Evolutionary conservation across 2,329 filamentous ascomycete species (phyloP), one percentile per base, ranked within the genome.

Genomic region (Microsporum canis): DNA sequence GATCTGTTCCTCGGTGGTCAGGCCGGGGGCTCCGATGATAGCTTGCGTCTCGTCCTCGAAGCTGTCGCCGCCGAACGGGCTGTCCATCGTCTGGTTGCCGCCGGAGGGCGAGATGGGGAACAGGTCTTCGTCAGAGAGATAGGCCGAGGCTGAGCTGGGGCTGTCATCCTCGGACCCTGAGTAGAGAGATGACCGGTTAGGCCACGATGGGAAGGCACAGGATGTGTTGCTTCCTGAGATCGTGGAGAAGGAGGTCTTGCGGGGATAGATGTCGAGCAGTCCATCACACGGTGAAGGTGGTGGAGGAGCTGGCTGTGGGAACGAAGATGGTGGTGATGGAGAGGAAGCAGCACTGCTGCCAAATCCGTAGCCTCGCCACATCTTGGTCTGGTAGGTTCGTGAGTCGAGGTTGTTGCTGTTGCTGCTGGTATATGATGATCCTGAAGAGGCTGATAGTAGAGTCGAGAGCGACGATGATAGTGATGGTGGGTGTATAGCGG

Each of bases 161-260:
- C 49, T 29, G 5, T 65, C 70, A 1, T 68, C 69, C 12, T 70
- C 68, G 2, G 71, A 69, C 51, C 71, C 68, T 59, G 66, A 66
- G 63, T 71, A 68, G 23, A 77, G 70, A 6, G 73, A 73, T 1
- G 72, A 68, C 3, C 75, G 66, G 68, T 76, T 76, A 53, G 75
- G 75, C 75, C 75, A 77, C 3, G 75, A 76, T 6, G 75, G 75
- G 58, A 76, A 77, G 3, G 75, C 75, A 62, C 75, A 77, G 58
- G 73, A 70, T 33, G 71, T 74, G 66, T 70, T 74, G 68, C 73
- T 70, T 5, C 72, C 72, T 60, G 71, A 70, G 38, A 70, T 66
- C 31, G 66, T 70, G 23, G 57, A 75, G 68, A 76, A 76, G 39
- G 73, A 75, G 6, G 71, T 73, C 64, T 75, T 76, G 69, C 73